phyloP scores from a whole-genome alignment of 2,329 filamentous ascomycete species.

The Chalaropsis ovoidea region DNA sequence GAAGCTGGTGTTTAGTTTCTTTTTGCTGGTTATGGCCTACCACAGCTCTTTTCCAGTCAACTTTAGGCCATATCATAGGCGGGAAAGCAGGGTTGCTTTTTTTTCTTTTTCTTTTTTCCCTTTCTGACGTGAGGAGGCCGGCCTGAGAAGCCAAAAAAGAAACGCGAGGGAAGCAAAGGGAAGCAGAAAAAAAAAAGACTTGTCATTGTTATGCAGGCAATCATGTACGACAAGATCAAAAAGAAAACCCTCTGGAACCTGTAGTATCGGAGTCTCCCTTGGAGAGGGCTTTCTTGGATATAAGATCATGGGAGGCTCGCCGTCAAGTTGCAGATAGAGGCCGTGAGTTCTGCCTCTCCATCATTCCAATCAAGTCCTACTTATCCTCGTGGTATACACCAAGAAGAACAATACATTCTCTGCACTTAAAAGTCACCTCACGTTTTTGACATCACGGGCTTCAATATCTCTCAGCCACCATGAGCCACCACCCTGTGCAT shows the following conservation, averaged over 20 bases:
- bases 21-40: too few species aligned
- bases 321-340: background rate
- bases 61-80: too few species aligned
- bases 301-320: background rate
- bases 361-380: background rate
- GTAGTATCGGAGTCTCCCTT: slow-evolving; percentile 4
- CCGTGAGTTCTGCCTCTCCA: background rate
- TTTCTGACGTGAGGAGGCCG: background rate
- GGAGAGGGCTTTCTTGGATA: background rate
- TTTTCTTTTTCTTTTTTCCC: background rate
- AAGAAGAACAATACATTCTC: background rate
- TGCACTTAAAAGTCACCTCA: background rate
- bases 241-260: background rate
- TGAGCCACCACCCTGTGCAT: slow-evolving; percentile 8
- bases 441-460: background rate
- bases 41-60: too few species aligned
- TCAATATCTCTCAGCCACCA: background rate
- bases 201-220: slow-evolving; percentile 2
- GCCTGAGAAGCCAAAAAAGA: background rate
- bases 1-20: background rate
- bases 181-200: background rate
- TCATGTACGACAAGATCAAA: slow-evolving; percentile 2
- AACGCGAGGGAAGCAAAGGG: background rate
- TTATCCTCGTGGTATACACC: background rate
- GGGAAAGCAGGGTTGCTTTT: background rate